phyloP scores from a whole-genome alignment of 139 green algal genomes.

The Edaphochlamys debaryana region DNA sequence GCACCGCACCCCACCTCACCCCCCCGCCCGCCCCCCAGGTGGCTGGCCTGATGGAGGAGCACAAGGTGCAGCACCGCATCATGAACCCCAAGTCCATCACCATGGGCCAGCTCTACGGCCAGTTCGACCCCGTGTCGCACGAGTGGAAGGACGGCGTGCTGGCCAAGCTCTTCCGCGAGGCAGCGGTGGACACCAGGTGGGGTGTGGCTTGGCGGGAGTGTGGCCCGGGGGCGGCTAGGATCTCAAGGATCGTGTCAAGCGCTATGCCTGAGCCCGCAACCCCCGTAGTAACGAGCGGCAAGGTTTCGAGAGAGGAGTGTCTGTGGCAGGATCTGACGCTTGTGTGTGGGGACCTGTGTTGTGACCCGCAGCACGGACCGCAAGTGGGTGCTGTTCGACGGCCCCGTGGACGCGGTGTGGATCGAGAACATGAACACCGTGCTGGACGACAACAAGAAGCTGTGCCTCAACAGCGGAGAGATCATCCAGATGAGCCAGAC shows the following conservation, averaged over 20 bases:
- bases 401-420: slow-evolving; percentile 83
- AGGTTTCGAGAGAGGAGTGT: too few relatives aligned
- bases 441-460: slow-evolving; percentile 90
- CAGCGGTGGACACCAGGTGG: slow-evolving; percentile 55
- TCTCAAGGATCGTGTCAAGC: too few relatives aligned
- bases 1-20: too few relatives aligned
- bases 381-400: slow-evolving; percentile 78
- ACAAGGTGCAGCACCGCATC: slow-evolving; percentile 65
- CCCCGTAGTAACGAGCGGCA: too few relatives aligned
- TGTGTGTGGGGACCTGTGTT: too few relatives aligned
- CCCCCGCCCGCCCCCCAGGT: too few relatives aligned
- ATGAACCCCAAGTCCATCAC: slow-evolving; percentile 86
- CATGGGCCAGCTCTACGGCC: slow-evolving; percentile 83
- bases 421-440: slow-evolving; percentile 88
- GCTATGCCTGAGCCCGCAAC: too few relatives aligned
- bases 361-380: slow-evolving; percentile 67
- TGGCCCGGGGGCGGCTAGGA: too few relatives aligned
- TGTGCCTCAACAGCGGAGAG: slow-evolving; percentile 82
- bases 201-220: too few relatives aligned
- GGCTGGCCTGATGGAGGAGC: slow-evolving; percentile 59
- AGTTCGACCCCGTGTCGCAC: slow-evolving; percentile 77
- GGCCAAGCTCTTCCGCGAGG: slow-evolving; percentile 74
- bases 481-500: slow-evolving; percentile 77
- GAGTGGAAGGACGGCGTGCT: slow-evolving; percentile 88
- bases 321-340: too few relatives aligned